phyloP scores from a whole-genome alignment of 768 basidiomycete species.

The Pleurotus platypus region DNA sequence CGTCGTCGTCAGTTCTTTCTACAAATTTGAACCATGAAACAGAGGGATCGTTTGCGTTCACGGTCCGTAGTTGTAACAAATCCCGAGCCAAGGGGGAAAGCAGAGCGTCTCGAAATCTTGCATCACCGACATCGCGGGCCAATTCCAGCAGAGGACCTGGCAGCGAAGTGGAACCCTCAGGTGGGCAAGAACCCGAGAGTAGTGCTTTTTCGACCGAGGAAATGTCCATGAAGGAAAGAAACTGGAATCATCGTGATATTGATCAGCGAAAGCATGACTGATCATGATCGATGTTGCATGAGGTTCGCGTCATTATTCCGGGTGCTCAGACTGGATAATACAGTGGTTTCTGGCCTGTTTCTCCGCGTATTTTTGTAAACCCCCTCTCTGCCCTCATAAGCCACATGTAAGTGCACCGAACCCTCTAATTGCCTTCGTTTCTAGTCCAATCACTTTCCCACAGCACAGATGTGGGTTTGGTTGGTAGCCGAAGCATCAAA shows the following conservation, averaged over 20 bases:
- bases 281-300: too few relatives aligned
- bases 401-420: not conserved
- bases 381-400: not conserved
- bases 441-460: not conserved
- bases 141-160: constrained; percentile 27
- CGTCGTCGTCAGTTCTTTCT: constrained; percentile 13
- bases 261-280: too few relatives aligned
- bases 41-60: constrained; percentile 20
- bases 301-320: too few relatives aligned
- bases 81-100: constrained; percentile 40
- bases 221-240: constrained; percentile 12
- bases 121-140: constrained; percentile 55
- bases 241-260: too few relatives aligned
- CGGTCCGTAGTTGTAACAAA: constrained; percentile 29
- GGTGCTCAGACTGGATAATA: too few relatives aligned
- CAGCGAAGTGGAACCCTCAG: constrained; percentile 17
- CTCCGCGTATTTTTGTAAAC: too few relatives aligned
- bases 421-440: not conserved
- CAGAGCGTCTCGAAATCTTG: constrained; percentile 53
- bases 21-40: constrained; percentile 33
- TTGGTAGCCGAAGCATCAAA: constrained; percentile 13
- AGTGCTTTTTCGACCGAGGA: constrained; percentile 50
- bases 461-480: constrained; percentile 19
- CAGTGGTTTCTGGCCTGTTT: too few relatives aligned
- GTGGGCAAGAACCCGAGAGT: constrained; percentile 42